Evolutionary conservation across 305 asterid genomes (phyloP), one percentile per base, ranked within the genome.

Genomic region (Plantago lanceolata): DNA sequence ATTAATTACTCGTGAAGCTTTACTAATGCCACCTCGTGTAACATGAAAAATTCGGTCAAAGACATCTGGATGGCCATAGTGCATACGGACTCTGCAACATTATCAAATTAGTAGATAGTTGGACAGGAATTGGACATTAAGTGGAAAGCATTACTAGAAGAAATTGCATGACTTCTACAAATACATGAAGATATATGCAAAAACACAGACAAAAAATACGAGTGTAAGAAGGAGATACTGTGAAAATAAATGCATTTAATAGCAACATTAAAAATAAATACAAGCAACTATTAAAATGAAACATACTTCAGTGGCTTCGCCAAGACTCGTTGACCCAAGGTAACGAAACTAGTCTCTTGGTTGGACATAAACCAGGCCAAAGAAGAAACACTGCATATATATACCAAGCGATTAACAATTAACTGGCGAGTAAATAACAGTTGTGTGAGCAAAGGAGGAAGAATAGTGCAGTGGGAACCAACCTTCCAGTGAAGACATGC

Each of bases 351-450:
- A 58, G 99, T 87, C 84, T 93, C 99, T 74, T 93, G 99, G 78
- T 93, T 93, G 69, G 99, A 93, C 99, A 93, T 93, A 76, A 93
- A 90, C 97, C 89, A 85, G 35, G 95, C 99, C 85, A 93, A 85
- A 49, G 97, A 93, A 71, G 97, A 93, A 66, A 93, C 99, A 90
- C 97, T 93, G 94, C 87, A 81, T 29, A 51, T 33, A 61, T 33
- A 65, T 60, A 63, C 43, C 64, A 67, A 24, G 45, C 29, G 60
- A 60, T 66, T 29, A 60, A 65, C 35, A 53, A 33, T 63, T 45
- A 19, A 48, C 11, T 18, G 45, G 33, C 51, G 44, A 17, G 40
- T 16, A 62, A 45, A 61, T 33, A 58, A 54, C 21, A 59, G 57
- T 5, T 45, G 61, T 45, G 24, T 5, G 26, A 47, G 53, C 16